phyloP scores from a whole-genome alignment of 1,139 yeast species.

The Kodamaea sp. region DNA sequence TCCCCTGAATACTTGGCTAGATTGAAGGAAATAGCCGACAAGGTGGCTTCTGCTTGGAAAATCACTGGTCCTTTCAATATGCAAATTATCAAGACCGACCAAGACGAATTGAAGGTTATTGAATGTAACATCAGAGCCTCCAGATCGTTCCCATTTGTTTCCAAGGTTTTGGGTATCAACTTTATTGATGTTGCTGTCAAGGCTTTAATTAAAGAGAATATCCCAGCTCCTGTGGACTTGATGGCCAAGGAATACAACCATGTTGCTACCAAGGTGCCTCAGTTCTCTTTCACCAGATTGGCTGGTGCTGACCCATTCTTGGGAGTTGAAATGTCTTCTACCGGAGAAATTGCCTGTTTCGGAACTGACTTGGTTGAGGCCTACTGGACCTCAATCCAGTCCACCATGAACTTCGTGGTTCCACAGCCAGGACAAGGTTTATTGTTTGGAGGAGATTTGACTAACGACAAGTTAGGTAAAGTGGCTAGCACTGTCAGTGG shows the following conservation, averaged over 20 bases:
- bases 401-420: slow-evolving; percentile 93
- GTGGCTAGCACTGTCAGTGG: slow-evolving; percentile 72
- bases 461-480: slow-evolving; percentile 65
- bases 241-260: slow-evolving; percentile 63
- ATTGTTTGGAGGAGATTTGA: slow-evolving; percentile 89
- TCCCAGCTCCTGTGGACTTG: slow-evolving; percentile 69
- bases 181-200: slow-evolving; percentile 92
- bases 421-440: slow-evolving; percentile 91
- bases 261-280: slow-evolving; percentile 97
- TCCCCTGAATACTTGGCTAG: slow-evolving; percentile 60
- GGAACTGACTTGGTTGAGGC: slow-evolving; percentile 86
- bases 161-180: slow-evolving; percentile 91
- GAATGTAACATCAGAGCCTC: slow-evolving; percentile 99
- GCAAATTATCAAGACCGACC: slow-evolving; percentile 84
- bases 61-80: slow-evolving; percentile 98
- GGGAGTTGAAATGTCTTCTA: slow-evolving; percentile 98
- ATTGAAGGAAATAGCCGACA: slow-evolving; percentile 79
- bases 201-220: slow-evolving; percentile 74
- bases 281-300: slow-evolving; percentile 94
- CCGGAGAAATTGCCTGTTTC: slow-evolving; percentile 97
- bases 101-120: slow-evolving; percentile 73
- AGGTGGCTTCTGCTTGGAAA: slow-evolving; percentile 92
- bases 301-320: slow-evolving; percentile 99
- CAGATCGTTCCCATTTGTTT: slow-evolving; percentile 97
- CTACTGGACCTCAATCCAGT: slow-evolving; percentile 95